phyloP scores from a whole-genome alignment of 768 basidiomycete species.

The Calocera cornea region DNA sequence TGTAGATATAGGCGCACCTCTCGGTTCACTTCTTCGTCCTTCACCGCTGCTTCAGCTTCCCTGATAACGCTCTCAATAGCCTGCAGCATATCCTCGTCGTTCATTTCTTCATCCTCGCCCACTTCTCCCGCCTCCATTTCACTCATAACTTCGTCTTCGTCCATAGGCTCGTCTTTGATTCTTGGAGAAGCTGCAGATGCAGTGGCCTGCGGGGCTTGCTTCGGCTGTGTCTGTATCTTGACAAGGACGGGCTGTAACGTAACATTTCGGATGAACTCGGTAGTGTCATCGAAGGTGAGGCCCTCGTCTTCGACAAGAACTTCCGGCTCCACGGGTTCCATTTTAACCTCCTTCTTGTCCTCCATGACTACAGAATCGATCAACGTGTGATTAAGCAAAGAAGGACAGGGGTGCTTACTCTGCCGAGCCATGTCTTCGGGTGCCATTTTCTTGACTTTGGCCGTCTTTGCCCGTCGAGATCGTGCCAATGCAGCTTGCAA shows the following conservation, averaged over 20 bases:
- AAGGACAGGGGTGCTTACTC: conserved; percentile 35
- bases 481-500: conserved; percentile 85
- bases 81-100: conserved; percentile 57
- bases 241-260: conserved; percentile 7
- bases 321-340: conserved; percentile 36
- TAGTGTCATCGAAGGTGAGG: conserved; percentile 88
- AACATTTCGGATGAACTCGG: conserved; percentile 76
- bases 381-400: background rate
- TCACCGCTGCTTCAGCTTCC: conserved; percentile 32
- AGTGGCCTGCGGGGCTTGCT: conserved; percentile 22
- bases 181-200: conserved; percentile 53
- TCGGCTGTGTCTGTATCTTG: conserved; percentile 16
- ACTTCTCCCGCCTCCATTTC: conserved; percentile 77
- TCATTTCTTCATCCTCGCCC: conserved; percentile 50
- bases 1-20: conserved; percentile 21
- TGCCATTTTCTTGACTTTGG: conserved; percentile 58
- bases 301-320: conserved; percentile 33
- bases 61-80: conserved; percentile 61
- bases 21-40: conserved; percentile 23
- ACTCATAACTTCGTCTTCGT: conserved; percentile 22
- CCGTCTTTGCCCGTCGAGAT: conserved; percentile 66
- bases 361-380: conserved; percentile 39
- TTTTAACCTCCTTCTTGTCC: conserved; percentile 41
- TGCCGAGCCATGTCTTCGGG: conserved; percentile 71
- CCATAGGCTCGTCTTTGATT: conserved; percentile 41